Percentiles rank a stretch among this genome's conserved stretches.
Conservation (phyloP, 441 rosid species). For the Mallotus japonicus region DNA sequence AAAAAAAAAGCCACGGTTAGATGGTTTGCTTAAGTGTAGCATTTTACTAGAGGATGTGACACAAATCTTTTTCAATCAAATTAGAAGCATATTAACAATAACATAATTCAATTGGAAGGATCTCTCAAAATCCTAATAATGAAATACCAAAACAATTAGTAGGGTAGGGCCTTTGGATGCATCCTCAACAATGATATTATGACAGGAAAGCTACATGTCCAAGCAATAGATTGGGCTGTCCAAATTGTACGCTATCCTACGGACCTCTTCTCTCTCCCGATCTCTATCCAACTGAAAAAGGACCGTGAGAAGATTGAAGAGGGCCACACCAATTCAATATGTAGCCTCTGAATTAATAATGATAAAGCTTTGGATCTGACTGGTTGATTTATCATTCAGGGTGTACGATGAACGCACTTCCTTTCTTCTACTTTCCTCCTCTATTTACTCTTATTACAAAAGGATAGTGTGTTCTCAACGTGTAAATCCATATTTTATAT, state of each 20-base stretch:
- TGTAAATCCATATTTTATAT: background rate
- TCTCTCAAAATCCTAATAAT: background rate
- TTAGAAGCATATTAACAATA: background rate
- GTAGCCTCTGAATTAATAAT: background rate
- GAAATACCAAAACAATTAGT: background rate
- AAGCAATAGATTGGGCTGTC: background rate
- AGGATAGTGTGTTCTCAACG: too few relatives aligned
- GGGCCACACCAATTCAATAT: conserved; percentile 3
- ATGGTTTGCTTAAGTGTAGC: background rate
- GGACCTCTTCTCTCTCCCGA: background rate
- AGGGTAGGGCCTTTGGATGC: background rate
- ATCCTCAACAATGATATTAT: background rate
- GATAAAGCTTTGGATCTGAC: conserved; percentile 3
- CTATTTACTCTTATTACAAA: too few relatives aligned
- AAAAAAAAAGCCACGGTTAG: too few relatives aligned
- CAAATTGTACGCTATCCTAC: background rate
- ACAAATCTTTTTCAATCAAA: background rate
- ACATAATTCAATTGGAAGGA: background rate
- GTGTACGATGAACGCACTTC: background rate
- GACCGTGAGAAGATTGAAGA: background rate
- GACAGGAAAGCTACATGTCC: background rate
- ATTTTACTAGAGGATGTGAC: background rate
- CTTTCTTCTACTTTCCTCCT: background rate
- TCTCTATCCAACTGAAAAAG: background rate
- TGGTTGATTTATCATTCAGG: background rate